A percentile compares a stretch with the other conserved stretches of the same genome.
Conservation (phyloP, 2,329 filamentous ascomycete species). For the Didymella segeticola region DNA sequence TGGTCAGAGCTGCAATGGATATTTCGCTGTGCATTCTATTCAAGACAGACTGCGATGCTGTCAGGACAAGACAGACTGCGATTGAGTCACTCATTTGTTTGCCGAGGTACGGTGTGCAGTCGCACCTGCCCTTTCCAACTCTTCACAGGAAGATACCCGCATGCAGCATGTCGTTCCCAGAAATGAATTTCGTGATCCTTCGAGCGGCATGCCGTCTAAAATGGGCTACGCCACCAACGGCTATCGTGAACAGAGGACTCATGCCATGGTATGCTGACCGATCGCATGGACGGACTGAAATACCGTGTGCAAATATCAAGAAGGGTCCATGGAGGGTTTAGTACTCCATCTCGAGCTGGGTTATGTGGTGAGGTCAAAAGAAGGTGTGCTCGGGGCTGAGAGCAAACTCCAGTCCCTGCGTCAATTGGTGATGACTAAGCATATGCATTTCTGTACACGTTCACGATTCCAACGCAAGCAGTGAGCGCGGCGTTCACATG, state of each 20-base stretch:
- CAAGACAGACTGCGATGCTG: too few species aligned
- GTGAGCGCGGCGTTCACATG: too few species aligned
- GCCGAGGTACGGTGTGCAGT: neutral
- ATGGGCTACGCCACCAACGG: neutral
- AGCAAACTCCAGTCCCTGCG: neutral
- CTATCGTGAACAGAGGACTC: neutral
- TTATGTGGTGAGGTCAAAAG: neutral
- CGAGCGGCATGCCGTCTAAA: neutral
- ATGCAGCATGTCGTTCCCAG: neutral
- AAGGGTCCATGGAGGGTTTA: too few species aligned
- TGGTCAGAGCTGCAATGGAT: too few species aligned
- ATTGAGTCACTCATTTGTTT: neutral
- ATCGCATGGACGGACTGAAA: neutral
- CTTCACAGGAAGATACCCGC: neutral
- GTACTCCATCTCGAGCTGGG: neutral
- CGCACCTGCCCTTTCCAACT: neutral
- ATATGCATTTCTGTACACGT: too few species aligned
- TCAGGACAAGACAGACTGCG: too few species aligned
- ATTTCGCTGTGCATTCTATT: neutral
- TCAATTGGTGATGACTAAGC: slow-evolving; percentile 6
- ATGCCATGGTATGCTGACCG: neutral
- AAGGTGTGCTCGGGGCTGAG: neutral
- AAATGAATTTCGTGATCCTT: slow-evolving; percentile 5
- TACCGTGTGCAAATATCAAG: too few species aligned
- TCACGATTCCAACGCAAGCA: too few species aligned